Base-by-base conservation (phyloP, 2,329 filamentous ascomycete genomes). In the Calonectria naviculata region DNA sequence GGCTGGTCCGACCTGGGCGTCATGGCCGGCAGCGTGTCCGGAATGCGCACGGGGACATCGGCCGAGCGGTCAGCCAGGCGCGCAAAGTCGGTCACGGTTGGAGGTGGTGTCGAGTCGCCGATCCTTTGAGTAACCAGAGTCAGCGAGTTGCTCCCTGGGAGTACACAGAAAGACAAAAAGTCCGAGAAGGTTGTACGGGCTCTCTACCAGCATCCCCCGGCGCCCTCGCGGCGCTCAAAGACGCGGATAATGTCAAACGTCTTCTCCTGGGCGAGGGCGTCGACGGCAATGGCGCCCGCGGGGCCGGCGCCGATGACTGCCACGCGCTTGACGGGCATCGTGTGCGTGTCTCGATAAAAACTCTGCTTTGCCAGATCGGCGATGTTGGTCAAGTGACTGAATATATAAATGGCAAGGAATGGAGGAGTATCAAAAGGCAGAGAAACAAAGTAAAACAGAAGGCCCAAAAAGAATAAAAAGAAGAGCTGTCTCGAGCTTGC, bases 281-380 rank as follows among this genome's bases (percentile, higher is more conserved):
- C 89, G 5, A 90, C 86, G 0, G 89, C 81, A 68, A 91, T 91
- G 17, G 88, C 88, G 2, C 90, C 90, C 2, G 88, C 85, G 8
- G 90, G 90, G 6, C 90, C 90, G 2, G 89, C 85, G 19, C 90
- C 90, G 75, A 92, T 90, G 5, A 92, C 85, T 26, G 90, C 90
- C 10, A 92, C 86, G 26, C 81, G 78, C 71, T 80, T 81, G 31
- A 58, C 38, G 17, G 70, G 62, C 73, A 76, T 76, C 19, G 58
- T 12, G 28, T 38, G 49, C 26, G 29, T 49, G 46, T 61, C 65
- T 49, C 19, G 36, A 15, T 61, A 17, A n/a, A 38, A 9, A 5
- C 13, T 28, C 21, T 17, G 29, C 26, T n/a, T n/a, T 31, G 44
- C 31, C 21, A 42, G 24, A 49, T 31, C 10, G 26, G 31, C 41